Conservation (phyloP, 306 rosid species). For the Cucurbita pepo region DNA sequence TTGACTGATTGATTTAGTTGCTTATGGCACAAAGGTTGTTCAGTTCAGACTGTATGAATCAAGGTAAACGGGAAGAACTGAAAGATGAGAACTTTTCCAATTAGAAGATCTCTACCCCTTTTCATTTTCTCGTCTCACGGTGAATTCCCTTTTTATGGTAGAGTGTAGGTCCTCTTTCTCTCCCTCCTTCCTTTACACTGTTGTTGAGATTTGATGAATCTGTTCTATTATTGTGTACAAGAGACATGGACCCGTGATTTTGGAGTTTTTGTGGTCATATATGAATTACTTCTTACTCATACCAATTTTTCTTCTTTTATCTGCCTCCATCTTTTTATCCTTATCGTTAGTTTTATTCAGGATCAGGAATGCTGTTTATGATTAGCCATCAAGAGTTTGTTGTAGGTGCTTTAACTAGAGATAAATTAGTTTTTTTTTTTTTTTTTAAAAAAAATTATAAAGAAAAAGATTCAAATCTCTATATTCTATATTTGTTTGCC, state of each 20-base stretch:
- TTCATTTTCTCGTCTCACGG: not conserved
- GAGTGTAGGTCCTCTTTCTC: not conserved
- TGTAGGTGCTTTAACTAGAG: not conserved
- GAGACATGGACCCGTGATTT: not conserved
- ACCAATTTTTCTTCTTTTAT: not conserved
- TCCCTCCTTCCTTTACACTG: not conserved
- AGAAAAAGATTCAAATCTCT: too few species aligned
- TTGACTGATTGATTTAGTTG: conserved; percentile 40
- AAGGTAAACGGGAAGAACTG: not conserved
- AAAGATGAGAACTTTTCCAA: not conserved
- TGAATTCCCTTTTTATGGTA: not conserved
- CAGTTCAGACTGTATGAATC: not conserved
- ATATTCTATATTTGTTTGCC: too few species aligned
- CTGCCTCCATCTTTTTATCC: not conserved
- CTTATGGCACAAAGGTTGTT: not conserved
- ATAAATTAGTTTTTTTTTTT: too few species aligned
- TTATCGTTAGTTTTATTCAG: not conserved
- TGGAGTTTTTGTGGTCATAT: conserved; percentile 1
- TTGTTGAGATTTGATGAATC: not conserved
- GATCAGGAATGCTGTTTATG: not conserved
- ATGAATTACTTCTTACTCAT: not conserved
- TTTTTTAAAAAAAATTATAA: too few species aligned
- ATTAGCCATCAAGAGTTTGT: not conserved
- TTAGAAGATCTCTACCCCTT: not conserved
- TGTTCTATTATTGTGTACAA: not conserved